These are phyloP conservation scores for Apiospora arundinis DNA, from an alignment of 2,329 filamentous ascomycete genomes.

Conservation along the genomic window DNA sequence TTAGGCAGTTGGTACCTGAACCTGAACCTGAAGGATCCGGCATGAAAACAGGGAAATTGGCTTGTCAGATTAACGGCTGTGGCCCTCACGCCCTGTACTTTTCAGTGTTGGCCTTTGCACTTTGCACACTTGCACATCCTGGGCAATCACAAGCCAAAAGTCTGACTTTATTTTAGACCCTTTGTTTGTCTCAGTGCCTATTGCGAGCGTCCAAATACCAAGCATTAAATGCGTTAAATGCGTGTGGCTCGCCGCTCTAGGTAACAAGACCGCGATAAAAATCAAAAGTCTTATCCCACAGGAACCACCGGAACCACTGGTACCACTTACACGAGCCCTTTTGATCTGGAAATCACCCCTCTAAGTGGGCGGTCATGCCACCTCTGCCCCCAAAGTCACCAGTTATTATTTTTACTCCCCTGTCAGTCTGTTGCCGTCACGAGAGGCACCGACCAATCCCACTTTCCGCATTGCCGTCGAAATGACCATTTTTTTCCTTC, in stretches of 20 bases:
- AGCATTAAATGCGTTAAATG: not conserved
- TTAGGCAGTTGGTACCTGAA: not conserved
- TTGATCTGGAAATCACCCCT: not conserved
- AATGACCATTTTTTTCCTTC: not conserved
- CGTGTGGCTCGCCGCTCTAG: not conserved
- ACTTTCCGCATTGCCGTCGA: slow-evolving; percentile 4
- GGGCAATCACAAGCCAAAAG: not conserved
- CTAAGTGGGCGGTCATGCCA: slow-evolving; percentile 14
- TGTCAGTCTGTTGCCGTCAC: not conserved
- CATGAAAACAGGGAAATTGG: slow-evolving; percentile 13
- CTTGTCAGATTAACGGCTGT: not conserved
- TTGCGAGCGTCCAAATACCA: not conserved
- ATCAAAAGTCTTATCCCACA: slow-evolving; percentile 7
- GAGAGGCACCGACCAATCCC: not conserved
- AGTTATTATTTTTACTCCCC: not conserved
- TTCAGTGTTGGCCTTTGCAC: not conserved
- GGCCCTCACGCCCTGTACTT: not conserved
- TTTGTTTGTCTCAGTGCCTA: not conserved
- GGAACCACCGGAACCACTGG: not conserved
- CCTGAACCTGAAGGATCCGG: not conserved
- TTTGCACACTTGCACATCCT: not conserved
- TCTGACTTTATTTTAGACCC: not conserved
- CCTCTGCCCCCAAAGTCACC: not conserved
- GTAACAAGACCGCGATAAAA: not conserved
- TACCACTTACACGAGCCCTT: not conserved